phyloP scores from a whole-genome alignment of 2,329 filamentous ascomycete species.

The Epichloe scottii region DNA sequence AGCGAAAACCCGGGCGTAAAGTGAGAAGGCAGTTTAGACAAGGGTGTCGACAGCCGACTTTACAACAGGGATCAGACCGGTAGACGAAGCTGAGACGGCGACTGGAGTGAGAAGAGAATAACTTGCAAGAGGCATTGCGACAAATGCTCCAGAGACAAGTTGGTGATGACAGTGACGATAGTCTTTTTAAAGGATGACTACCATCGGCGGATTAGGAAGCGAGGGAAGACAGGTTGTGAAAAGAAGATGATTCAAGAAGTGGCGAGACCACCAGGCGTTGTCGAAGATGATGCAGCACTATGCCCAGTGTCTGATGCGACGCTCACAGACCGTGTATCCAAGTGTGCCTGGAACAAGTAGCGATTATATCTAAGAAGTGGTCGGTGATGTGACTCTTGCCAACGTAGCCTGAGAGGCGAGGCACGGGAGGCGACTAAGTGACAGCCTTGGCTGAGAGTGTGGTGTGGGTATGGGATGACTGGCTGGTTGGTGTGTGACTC shows the following conservation, averaged over 20 bases:
- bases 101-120: constrained; percentile 39
- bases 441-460: constrained; percentile 1
- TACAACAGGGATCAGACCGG: constrained; percentile 46
- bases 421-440: constrained; percentile 11
- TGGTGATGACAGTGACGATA: constrained; percentile 14
- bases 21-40: constrained; percentile 31
- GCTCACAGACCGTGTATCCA: constrained; percentile 2
- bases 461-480: neutral
- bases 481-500: constrained; percentile 6
- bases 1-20: constrained; percentile 24
- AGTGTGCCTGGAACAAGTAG: constrained; percentile 6
- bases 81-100: constrained; percentile 48
- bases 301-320: constrained; percentile 7
- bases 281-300: neutral
- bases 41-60: constrained; percentile 28
- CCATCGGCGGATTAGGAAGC: constrained; percentile 17
- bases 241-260: neutral
- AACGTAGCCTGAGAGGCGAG: constrained; percentile 23
- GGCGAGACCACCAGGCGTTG: neutral
- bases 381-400: constrained; percentile 21
- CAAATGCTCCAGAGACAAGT: constrained; percentile 21
- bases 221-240: neutral
- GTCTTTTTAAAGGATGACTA: constrained; percentile 21
- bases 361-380: constrained; percentile 18
- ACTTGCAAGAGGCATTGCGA: constrained; percentile 47